Evolutionary conservation across 148 eudicot species (phyloP).

Genomic region (Fagopyrum tataricum): DNA sequence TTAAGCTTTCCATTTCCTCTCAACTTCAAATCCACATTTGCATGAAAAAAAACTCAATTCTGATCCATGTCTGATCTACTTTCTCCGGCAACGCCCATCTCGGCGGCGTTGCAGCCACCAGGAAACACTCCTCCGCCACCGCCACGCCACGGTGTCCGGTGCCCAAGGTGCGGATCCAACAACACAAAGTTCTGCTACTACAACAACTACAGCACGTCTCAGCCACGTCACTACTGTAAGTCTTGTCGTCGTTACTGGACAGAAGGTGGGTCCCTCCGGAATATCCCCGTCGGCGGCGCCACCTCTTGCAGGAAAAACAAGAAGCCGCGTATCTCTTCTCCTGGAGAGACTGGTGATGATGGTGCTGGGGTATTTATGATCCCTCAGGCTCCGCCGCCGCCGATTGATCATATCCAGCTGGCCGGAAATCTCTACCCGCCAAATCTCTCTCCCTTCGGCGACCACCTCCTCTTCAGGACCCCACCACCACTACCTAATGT

Average conservation of each 20-base stretch:
- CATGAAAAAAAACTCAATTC: no score
- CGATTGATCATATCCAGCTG: conserved; percentile 16
- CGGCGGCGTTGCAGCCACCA: no score
- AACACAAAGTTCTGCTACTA: conserved; percentile 95
- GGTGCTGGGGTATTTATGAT: no score
- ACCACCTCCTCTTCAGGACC: conserved; percentile 27
- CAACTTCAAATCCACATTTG: no score
- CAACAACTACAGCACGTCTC: conserved; percentile 83
- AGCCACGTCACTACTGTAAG: conserved; percentile 92
- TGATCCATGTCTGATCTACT: no score
- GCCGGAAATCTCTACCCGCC: conserved; percentile 7
- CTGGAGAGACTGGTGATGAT: no score
- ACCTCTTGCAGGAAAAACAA: conserved; percentile 50
- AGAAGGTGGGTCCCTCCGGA: conserved; percentile 78
- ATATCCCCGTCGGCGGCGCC: conserved; percentile 84
- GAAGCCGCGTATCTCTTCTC: conserved; percentile 31
- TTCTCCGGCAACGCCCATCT: neutral
- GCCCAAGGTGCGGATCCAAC: conserved; percentile 78
- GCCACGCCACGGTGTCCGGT: conserved; percentile 34
- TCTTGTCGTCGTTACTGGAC: conserved; percentile 92
- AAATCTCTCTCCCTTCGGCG: neutral
- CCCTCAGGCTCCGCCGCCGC: neutral
- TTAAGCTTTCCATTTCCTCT: no score
- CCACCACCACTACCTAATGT: conserved; percentile 31
- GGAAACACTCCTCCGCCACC: conserved; percentile 19